These are phyloP conservation scores for Diaporthe batatas DNA, from an alignment of 2,329 filamentous ascomycete genomes.

Conservation along the genomic window DNA sequence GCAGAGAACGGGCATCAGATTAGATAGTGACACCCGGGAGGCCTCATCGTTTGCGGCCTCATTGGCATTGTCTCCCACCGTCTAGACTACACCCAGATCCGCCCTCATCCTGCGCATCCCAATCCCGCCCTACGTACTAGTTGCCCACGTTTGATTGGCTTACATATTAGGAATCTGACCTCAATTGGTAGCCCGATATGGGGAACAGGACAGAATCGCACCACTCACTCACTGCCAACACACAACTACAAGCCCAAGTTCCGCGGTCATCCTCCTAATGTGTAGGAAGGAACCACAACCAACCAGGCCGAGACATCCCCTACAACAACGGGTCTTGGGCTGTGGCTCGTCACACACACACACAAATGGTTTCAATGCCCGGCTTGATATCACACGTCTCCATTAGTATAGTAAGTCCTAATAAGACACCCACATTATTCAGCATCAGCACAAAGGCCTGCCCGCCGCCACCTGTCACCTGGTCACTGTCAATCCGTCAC, in stretches of 20 bases:
- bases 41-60: slow-evolving; percentile 26
- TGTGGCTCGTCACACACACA: slow-evolving; percentile 18
- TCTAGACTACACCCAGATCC: not conserved
- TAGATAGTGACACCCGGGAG: not conserved
- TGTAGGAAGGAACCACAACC: not conserved
- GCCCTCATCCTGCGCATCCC: slow-evolving; percentile 23
- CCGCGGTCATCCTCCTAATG: not conserved
- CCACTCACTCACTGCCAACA: not conserved
- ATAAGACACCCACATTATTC: slow-evolving; percentile 12
- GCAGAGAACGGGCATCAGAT: not conserved
- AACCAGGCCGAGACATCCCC: slow-evolving; percentile 11
- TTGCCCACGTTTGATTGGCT: not conserved
- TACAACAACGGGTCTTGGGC: not conserved
- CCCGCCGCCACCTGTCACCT: not conserved
- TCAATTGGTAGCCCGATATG: not conserved
- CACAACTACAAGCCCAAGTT: not conserved
- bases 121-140: not conserved
- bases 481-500: not conserved
- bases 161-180: not conserved
- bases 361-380: slow-evolving; percentile 14
- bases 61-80: slow-evolving; percentile 16
- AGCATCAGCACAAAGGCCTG: not conserved
- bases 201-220: not conserved
- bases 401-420: not conserved
- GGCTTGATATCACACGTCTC: slow-evolving; percentile 33